Evolutionary conservation across 176 grass and related monocot genomes (phyloP).

Genomic region (Guadua angustifolia): DNA sequence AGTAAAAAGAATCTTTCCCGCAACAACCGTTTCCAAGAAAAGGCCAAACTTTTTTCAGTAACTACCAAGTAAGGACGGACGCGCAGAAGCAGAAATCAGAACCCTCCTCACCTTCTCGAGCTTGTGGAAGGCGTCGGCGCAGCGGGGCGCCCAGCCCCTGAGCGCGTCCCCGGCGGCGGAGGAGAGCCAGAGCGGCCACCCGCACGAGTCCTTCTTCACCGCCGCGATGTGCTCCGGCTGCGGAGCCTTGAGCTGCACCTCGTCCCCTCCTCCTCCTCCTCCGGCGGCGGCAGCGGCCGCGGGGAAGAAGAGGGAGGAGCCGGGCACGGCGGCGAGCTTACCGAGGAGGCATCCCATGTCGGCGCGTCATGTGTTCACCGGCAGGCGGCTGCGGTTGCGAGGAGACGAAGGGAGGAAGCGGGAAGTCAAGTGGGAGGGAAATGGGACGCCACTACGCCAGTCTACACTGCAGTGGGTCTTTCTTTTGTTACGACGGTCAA

Average conservation of each 20-base stretch:
- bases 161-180: slow-evolving; percentile 74
- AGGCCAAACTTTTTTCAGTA: not conserved
- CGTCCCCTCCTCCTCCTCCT: not conserved
- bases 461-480: not conserved
- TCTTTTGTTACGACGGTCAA: slow-evolving; percentile 33
- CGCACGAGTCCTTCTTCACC: slow-evolving; percentile 55
- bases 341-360: slow-evolving; percentile 87
- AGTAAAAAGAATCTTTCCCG: not conserved
- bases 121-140: slow-evolving; percentile 83
- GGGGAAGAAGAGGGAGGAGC: slow-evolving; percentile 63
- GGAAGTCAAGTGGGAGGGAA: slow-evolving; percentile 33
- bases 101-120: slow-evolving; percentile 73
- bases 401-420: slow-evolving; percentile 39
- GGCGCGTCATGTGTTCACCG: slow-evolving; percentile 52
- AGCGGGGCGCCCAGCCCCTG: slow-evolving; percentile 73
- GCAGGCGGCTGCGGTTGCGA: slow-evolving; percentile 24
- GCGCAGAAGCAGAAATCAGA: not conserved
- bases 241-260: slow-evolving; percentile 54
- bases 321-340: slow-evolving; percentile 59
- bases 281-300: not conserved
- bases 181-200: slow-evolving; percentile 92
- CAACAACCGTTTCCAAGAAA: slow-evolving; percentile 23
- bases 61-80: slow-evolving; percentile 9
- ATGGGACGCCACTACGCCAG: slow-evolving; percentile 18
- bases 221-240: slow-evolving; percentile 50